Base-by-base conservation (phyloP, 306 rosid genomes). In the Canavalia ensiformis region DNA sequence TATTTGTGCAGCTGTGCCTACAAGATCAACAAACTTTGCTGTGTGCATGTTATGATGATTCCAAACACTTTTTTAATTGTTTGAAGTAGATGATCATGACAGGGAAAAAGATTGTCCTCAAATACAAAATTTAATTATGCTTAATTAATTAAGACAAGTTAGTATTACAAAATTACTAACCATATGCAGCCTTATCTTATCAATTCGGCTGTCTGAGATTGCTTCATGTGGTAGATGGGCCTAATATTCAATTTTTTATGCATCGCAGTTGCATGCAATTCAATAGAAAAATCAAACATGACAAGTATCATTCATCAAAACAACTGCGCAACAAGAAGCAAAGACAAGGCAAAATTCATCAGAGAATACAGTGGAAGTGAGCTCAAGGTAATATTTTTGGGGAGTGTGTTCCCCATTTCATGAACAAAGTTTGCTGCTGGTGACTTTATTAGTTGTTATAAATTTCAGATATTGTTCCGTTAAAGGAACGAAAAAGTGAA, bases 381-480 rank as follows among this genome's bases (percentile, higher is more conserved):
- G 56, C 34, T 9, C 6, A n/a, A 60, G 57, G 46, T 44, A 75
- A 8, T n/a, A 29, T 45, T 30, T 67, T 8, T 29, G 11, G 9
- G 58, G 42, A 47, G 4, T 8, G 28, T 81, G 85, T 64, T 81
- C 83, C 54, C 72, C 41, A 54, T 58, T 82, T 49, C 46, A 69
- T 35, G 75, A 84, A 63, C 82, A 80, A 42, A 59, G 74, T 68
- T 44, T 35, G 47, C 39, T 33, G 54, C 74, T 37, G 13, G 28
- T 46, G 11, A 55, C 18, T 79, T 79, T 47, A 34, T 45, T 75
- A 29, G 18, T 31, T 39, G 34, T 80, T 63, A 5, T 44, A 59
- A 31, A 68, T 63, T 63, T 54, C 59, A 12, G 33, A 34, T 13
- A 44, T 51, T 8, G 37, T 75, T 47, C n/a, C 2, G 18, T 4